phyloP scores from a whole-genome alignment of 169 alveolate genomes.

The Perkinsus chesapeaki region DNA sequence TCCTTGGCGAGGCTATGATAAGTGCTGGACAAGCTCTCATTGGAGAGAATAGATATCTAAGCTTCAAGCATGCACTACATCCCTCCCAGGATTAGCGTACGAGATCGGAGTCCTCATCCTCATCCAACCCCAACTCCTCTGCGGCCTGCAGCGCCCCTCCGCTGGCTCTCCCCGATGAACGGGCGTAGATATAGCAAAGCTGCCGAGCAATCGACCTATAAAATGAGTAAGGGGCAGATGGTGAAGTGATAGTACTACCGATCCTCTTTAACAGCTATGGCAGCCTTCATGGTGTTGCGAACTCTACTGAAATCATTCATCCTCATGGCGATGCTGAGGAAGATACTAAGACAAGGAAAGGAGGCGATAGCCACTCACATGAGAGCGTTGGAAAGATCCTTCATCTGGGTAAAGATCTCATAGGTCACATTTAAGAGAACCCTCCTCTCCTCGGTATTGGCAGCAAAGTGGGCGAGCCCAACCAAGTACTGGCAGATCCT shows the following conservation, averaged over 20 bases:
- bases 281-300: not conserved
- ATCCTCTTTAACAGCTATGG: not conserved
- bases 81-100: not conserved
- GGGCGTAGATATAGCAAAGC: not conserved
- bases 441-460: not conserved
- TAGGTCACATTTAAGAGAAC: not conserved
- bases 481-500: not conserved
- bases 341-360: not conserved
- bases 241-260: not conserved
- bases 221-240: not conserved
- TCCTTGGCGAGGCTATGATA: not conserved
- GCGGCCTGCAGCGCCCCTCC: not conserved
- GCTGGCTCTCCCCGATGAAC: not conserved
- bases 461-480: not conserved
- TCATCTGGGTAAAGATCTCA: not conserved
- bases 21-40: not conserved
- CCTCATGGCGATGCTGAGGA: not conserved
- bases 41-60: not conserved
- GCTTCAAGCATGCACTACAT: not conserved
- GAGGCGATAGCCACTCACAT: not conserved
- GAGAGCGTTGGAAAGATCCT: not conserved
- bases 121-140: not conserved
- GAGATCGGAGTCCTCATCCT: not conserved
- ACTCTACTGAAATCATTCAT: not conserved
- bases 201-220: not conserved